Conservation (phyloP, 176 grass and related monocot genomes). For the Oryza coarctata region DNA sequence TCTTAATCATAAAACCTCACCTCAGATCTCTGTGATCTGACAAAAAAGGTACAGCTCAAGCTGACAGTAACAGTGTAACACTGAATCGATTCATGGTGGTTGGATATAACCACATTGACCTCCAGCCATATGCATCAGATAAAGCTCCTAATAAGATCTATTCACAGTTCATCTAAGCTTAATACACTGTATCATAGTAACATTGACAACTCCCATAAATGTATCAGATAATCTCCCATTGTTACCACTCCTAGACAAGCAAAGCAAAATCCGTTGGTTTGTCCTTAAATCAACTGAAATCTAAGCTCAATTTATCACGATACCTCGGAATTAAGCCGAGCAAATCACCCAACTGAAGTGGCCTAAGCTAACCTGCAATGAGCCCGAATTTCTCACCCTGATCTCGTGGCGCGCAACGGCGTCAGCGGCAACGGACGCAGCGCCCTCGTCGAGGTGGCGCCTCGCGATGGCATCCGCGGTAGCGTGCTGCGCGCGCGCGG, state of each 20-base stretch:
- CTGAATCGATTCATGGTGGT: background rate
- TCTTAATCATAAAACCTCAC: background rate
- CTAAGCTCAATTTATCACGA: conserved; percentile 7
- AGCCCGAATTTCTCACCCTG: conserved; percentile 50
- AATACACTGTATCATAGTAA: background rate
- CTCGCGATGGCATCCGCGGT: conserved; percentile 79
- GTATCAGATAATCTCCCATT: background rate
- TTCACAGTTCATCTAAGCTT: background rate
- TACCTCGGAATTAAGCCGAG: background rate
- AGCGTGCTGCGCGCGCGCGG: conserved; percentile 80
- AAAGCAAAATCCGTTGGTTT: background rate
- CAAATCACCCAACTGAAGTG: background rate
- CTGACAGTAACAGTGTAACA: conserved; percentile 13
- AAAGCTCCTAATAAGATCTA: background rate
- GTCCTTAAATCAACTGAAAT: conserved; percentile 3
- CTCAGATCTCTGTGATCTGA: background rate
- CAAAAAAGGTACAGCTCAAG: background rate
- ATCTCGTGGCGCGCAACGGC: conserved; percentile 81
- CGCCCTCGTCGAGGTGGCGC: conserved; percentile 47
- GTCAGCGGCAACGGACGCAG: conserved; percentile 58
- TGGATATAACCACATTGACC: background rate
- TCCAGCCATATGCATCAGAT: background rate
- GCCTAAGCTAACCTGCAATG: background rate
- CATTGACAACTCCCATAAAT: background rate
- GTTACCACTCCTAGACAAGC: background rate